phyloP scores from a whole-genome alignment of 768 basidiomycete genomes.

The Trametes punicea region DNA sequence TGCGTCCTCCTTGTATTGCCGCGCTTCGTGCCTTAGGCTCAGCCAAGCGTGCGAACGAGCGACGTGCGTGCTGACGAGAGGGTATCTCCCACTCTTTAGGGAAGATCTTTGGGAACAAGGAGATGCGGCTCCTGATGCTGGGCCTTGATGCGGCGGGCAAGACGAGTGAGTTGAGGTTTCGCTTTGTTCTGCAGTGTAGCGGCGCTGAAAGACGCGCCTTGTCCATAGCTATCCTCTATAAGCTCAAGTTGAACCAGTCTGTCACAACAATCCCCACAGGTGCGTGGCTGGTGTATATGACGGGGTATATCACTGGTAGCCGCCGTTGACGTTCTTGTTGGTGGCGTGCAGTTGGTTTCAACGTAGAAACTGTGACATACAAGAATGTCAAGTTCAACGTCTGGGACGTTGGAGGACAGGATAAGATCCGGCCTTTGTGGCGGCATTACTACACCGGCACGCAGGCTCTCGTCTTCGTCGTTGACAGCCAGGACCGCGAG shows the following conservation, averaged over 20 bases:
- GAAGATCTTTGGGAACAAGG: constrained; percentile 97
- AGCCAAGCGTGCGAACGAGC: constrained; percentile 2
- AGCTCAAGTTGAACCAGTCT: constrained; percentile 97
- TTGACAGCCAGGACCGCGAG: constrained; percentile 94
- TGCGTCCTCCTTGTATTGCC: constrained; percentile 31
- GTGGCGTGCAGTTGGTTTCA: constrained; percentile 80
- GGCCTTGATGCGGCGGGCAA: constrained; percentile 98
- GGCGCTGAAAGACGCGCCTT: constrained; percentile 7
- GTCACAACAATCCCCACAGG: constrained; percentile 98
- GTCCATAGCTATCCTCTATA: constrained; percentile 88
- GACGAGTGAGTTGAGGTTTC: constrained; percentile 67
- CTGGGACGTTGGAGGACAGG: constrained; percentile 99
- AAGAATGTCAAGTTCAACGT: constrained; percentile 97
- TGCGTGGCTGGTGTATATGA: constrained; percentile 32
- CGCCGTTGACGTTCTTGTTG: background rate
- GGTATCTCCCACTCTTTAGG: constrained; percentile 41
- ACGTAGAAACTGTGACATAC: constrained; percentile 98
- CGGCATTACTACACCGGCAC: constrained; percentile 99
- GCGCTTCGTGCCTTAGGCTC: background rate
- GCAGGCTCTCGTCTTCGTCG: constrained; percentile 96
- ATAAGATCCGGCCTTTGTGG: constrained; percentile 98
- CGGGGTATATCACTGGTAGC: too few relatives aligned
- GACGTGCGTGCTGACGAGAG: constrained; percentile 3
- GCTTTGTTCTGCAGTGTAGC: background rate
- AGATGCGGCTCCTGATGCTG: constrained; percentile 97